Base-by-base conservation (phyloP, 192 early-diverging fungal genomes). In the Coemansia sp. region DNA sequence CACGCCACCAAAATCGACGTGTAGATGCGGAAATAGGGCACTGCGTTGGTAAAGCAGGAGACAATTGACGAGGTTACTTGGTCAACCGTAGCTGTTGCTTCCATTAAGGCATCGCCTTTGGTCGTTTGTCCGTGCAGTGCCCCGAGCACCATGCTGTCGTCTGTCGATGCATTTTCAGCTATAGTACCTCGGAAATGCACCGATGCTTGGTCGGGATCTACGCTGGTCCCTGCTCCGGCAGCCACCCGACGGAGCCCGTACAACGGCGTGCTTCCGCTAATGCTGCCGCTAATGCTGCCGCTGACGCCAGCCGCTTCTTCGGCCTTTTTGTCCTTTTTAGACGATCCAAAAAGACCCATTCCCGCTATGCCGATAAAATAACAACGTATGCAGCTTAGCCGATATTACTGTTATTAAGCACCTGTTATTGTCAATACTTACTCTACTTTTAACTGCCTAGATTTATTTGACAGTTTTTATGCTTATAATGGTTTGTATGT, bases 1-100 rank as follows among this genome's bases (percentile, higher is more conserved):
- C 77, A 80, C 1, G 77, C 77, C 0, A 80, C 61, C 21, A 80
- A 68, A 19, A 74, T 60, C 17, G 77, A 80, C 28, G 77, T 71
- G 57, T 71, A 62, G 49, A 80, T 66, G 38, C 77, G 77, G 14
- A 74, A 52, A 51, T 80, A 80, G 2, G 77, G 77, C 31, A 70
- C 58, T 0, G 19, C 54, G 51, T 55, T 46, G 3, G 62, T 52
- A 42, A 74, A 80, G 40, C 72, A 69, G 20, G 55, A 61, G 5
- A 34, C 53, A 0, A 68, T 59, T n/a, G 78, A 59, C n/a, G 48
- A 28, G 5, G 64, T 20, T 10, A 81, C 65, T 28, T 70, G 70
- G 53, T 72, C 76, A 1, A 60, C 54, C 1, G 76, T 73, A 8
- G 65, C 42, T 3, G 38, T 44, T 19, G 62, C 22, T 15, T 58